Base-by-base conservation (phyloP, 495 filamentous ascomycete genomes). In the Astrothelium macrocarpum region DNA sequence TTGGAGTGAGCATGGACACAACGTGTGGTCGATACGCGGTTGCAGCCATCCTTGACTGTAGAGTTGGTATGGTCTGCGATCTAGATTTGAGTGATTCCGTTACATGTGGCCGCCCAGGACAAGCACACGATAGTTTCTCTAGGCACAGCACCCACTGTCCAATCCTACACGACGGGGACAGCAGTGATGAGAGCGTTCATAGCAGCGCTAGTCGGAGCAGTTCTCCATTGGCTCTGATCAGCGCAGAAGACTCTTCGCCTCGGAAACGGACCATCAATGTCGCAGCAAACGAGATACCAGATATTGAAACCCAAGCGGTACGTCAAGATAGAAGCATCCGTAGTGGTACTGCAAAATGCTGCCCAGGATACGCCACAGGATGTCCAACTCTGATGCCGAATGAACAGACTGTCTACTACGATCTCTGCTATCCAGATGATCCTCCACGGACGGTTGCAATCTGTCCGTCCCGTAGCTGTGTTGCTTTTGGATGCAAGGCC, bases 391-490 rank as follows among this genome's bases (percentile, higher is more conserved):
- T 56, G 49, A 16, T 56, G 2, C 49, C 49, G 7, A 29, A 56
- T 25, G 29, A 42, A 23, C 60, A 26, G 20, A 62, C 56, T 4
- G 34, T 79, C 67, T 85, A 85, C 65, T 76, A 79, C 28, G 79
- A 87, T 62, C 64, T 91, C 49, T 88, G 87, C 71, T 84, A 81
- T 1, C 76, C 80, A 11, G 81, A 88, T 62, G 83, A 89, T 64
- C 83, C 83, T 23, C 87, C 88, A 4, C 80, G 81, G 61, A 86
- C 82, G 12, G 81, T 90, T 4, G 84, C 87, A 1, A 82, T 91
- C 59, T 89, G 84, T 64, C 88, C 87, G 12, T 82, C 84, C 32
- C 79, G 85, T 32, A 80, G 80, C 23, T 88, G 85, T 67, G 82
- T 89, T 14, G 88, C 87, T 1, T 90, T 90, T 75, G 87, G 88